Conservation (phyloP, 73 alveolate species). For the Paraurostyla sp. region DNA sequence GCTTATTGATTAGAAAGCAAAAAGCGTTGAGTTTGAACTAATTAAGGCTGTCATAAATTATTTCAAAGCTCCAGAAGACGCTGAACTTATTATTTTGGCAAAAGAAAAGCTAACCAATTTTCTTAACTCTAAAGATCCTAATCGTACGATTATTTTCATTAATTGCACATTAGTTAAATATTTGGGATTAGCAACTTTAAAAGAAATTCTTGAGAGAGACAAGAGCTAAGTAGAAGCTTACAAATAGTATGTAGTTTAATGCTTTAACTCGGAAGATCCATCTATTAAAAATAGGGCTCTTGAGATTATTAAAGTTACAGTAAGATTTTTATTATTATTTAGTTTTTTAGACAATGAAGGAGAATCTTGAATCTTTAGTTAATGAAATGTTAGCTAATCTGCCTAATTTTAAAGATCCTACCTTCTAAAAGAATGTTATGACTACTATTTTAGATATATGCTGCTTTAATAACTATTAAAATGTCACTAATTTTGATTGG, state of each 20-base stretch:
- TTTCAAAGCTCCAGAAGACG: constrained; percentile 20
- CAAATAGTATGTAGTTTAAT: constrained; percentile 18
- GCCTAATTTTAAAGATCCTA: constrained; percentile 26
- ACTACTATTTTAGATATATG: constrained; percentile 39
- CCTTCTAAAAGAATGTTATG: constrained; percentile 43
- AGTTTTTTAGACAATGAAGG: constrained; percentile 41
- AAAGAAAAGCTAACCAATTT: constrained; percentile 19
- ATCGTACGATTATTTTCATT: constrained; percentile 14
- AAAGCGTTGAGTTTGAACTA: constrained; percentile 76
- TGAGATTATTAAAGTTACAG: constrained; percentile 62
- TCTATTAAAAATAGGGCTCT: constrained; percentile 59
- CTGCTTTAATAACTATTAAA: neutral
- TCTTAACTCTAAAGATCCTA: constrained; percentile 40
- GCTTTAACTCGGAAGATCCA: constrained; percentile 62
- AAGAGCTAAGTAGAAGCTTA: neutral
- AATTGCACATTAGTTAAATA: constrained; percentile 32
- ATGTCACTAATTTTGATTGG: constrained; percentile 51
- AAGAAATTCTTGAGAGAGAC: constrained; percentile 38
- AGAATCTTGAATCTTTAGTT: constrained; percentile 28
- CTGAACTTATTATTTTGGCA: neutral
- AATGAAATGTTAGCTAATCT: constrained; percentile 38
- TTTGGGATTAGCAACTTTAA: constrained; percentile 51
- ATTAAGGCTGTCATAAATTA: constrained; percentile 43
- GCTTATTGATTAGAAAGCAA: constrained; percentile 67
- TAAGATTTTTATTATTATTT: neutral